Base-by-base conservation (phyloP, 441 rosid species). In the Breynia disticha region DNA sequence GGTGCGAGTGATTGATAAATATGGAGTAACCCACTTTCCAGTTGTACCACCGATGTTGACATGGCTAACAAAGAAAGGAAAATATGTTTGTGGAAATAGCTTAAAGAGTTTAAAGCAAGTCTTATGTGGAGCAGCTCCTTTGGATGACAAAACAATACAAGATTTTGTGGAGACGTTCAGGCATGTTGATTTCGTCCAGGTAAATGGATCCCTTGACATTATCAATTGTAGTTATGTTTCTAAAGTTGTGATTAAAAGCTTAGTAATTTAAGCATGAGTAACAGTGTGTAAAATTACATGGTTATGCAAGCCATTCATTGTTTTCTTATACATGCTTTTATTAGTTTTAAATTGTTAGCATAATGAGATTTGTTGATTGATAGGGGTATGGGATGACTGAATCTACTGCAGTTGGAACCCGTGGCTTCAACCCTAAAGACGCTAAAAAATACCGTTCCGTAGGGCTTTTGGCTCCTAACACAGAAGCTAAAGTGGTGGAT, bases 351-450 rank as follows among this genome's bases (percentile, higher is more conserved):
- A 19, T 17, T 47, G 0, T 46, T 8, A 18, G 3, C 7, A 6
- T 18, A 18, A 17, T 57, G 63, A 46, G 39, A 50, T 59, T 19
- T 57, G 45, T 62, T 38, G 52, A 28, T 59, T 62, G 54, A 15
- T 52, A 90, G 97, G 97, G 97, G 32, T 87, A 86, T 72, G 97
- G 95, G 35, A 67, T 87, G 91, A 82, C 97, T 2, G 97, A 90
- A 64, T 73, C 89, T 15, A 78, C 89, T 1, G 95, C 94, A 21
- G 89, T 87, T 17, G 96, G 95, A 49, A 82, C 95, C 43, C 95
- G 91, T 2, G 90, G 94, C 28, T 75, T 79, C 67, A 87, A 87
- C 66, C 59, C 77, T 0, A 43, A 69, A 62, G 50, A 61, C 50
- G 59, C 28, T 45, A 41, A n/a, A 35, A 87, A 71, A 53, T 72